Base-by-base conservation (phyloP, 2,329 filamentous ascomycete species). In the Penicillium sp. region DNA sequence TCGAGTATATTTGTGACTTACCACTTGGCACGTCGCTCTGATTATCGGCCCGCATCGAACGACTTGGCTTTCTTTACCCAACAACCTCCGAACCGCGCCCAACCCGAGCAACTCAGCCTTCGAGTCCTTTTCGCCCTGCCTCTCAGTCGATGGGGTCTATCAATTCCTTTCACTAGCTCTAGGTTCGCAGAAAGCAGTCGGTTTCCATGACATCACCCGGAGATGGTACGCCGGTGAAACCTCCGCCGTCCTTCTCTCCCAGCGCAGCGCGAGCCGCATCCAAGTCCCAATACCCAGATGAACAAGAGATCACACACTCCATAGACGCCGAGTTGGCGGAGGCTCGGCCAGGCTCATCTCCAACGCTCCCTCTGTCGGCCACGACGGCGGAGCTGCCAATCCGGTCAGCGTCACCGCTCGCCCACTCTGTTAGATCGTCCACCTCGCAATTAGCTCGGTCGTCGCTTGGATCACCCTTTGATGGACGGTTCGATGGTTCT, bases 381-480 rank as follows among this genome's bases (percentile, higher is more conserved):
- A 84, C 82, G 3, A 73, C 85, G 23, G 81, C 83, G n/a, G 82
- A 83, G 6, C 79, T 83, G 0, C 79, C 78, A 14, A 87, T 84
- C 37, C 78, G 85, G 51, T 80, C 85, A 28, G 78, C 79, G 56
- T 88, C 85, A 7, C 85, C 85, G 20, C 78, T 78, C 9, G 24
- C 24, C 46, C 75, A 79, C 46, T 74, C 78, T 20, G 77, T 79
- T 11, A 76, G 80, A 14, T 79, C 78, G 4, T 79, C 78, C n/a
- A 75, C 69, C 24, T 58, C 67, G 24, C 69, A 67, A 47, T 69
- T 80, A 49, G 69, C 74, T 16, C 71, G 73, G 28, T 70, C 70
- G n/a, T 69, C 69, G 23, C 58, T 70, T 13, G 66, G 66, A 8
- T 73, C 70, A 6, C 69, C 69, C 1, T 69, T 82, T 13, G 77